phyloP scores from a whole-genome alignment of 164 flowering plant genomes.

The Sedum album region DNA sequence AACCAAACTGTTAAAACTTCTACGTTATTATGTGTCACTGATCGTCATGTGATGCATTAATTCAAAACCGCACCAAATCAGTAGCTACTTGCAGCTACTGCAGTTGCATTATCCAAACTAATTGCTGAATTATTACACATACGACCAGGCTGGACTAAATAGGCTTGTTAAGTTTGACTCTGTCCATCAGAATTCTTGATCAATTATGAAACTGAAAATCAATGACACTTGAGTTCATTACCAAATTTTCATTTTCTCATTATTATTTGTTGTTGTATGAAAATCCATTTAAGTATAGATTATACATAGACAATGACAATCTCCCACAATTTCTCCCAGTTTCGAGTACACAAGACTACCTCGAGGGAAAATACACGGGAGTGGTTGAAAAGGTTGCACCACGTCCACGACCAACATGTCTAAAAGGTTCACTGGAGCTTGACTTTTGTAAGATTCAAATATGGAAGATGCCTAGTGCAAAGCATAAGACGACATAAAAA shows the following conservation, averaged over 20 bases:
- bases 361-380: background rate
- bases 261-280: too few relatives aligned
- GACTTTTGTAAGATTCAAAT: background rate
- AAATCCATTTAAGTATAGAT: too few relatives aligned
- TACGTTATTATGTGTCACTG: background rate
- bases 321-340: background rate
- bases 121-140: background rate
- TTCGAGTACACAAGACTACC: background rate
- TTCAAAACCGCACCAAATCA: background rate
- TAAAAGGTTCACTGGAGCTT: background rate
- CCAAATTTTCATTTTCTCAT: background rate
- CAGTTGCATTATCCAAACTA: background rate
- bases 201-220: background rate
- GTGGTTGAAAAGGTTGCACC: conserved; percentile 2
- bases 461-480: background rate
- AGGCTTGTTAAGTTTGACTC: background rate
- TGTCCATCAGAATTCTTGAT: background rate
- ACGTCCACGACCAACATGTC: background rate
- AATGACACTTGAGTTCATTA: too few relatives aligned
- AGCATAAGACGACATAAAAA: background rate
- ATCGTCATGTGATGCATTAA: background rate
- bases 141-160: background rate
- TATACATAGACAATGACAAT: background rate
- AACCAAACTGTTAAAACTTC: background rate
- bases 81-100: background rate